Base-by-base conservation (phyloP, 1,284 basidiomycete genomes). In the Austroboletus niveus region DNA sequence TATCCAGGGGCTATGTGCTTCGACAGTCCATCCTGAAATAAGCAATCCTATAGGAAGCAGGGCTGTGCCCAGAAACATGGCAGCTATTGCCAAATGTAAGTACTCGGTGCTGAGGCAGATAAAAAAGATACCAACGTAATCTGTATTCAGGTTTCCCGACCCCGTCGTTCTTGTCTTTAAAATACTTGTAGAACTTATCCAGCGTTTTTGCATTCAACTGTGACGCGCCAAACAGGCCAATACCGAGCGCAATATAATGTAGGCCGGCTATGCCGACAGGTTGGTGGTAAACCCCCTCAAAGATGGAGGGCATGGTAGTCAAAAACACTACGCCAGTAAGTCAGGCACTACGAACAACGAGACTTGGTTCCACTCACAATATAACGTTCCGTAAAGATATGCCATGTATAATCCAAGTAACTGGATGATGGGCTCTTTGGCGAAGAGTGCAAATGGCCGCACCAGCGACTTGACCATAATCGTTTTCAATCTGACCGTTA, bases 231-330 rank as follows among this genome's bases (percentile, higher is more conserved):
- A 61, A 64, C 29, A 79, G 57, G 20, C 78, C 78, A 9, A 78
- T 44, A 8, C 76, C 80, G 24, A 84, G 71, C 8, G 81, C 73
- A 45, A 83, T 64, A 58, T 85, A 85, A 60, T 83, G 71, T 17
- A 82, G 64, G 0, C 79, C 85, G 0, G 82, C 77, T 45, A 88
- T 84, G 44, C 81, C 77, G 38, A 76, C 63, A 2, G 62, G 54
- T 66, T 85, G 62, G 24, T 68, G 59, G 56, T 88, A 87, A 0
- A 73, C 63, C 4, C 69, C 69, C 46, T 73, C 67, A 58, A 83
- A 92, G 24, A 88, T 87, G 1, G 66, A 57, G 0, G 84, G 79
- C 20, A 91, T 84, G 0, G 80, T 84, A 0, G 86, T 87, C 41
- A 90, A 69, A 58, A 87, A 73, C 9, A 85, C 75, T 77, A 71